Evolutionary conservation across 345 rosid genomes (phyloP).

Genomic region (Mallotus nudiflorus): DNA sequence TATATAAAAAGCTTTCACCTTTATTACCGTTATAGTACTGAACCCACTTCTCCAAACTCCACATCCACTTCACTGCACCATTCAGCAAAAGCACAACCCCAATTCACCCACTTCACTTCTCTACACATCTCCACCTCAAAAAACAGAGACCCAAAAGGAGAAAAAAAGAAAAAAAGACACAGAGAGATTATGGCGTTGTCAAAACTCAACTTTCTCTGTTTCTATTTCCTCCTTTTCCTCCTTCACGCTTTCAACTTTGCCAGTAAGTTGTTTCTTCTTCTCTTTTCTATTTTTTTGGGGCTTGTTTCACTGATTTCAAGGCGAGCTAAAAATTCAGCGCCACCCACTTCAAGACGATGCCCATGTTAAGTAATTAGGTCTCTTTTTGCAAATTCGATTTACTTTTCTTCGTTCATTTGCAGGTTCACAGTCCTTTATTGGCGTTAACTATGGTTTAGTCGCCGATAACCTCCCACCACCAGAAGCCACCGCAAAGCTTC

Average conservation of each 20-base stretch:
- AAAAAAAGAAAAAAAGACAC: background rate
- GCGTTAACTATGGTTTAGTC: constrained; percentile 78
- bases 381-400: background rate
- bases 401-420: constrained; percentile 13
- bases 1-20: background rate
- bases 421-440: constrained; percentile 77
- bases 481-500: constrained; percentile 65
- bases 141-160: too few relatives aligned
- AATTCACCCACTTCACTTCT: too few relatives aligned
- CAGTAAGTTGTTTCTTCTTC: constrained; percentile 38
- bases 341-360: too few relatives aligned
- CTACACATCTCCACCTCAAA: too few relatives aligned
- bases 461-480: constrained; percentile 89
- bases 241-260: constrained; percentile 31
- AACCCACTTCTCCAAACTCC: too few relatives aligned
- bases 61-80: too few relatives aligned
- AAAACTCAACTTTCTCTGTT: constrained; percentile 27
- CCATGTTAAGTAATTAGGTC: too few relatives aligned
- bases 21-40: background rate
- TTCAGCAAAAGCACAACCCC: too few relatives aligned
- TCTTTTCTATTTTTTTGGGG: background rate
- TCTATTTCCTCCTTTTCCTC: constrained; percentile 42
- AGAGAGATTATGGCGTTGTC: constrained; percentile 21
- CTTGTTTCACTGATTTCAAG: background rate
- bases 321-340: background rate